Evolutionary conservation across 1,284 basidiomycete genomes (phyloP).

Genomic region (Pseudozyma thailandica): DNA sequence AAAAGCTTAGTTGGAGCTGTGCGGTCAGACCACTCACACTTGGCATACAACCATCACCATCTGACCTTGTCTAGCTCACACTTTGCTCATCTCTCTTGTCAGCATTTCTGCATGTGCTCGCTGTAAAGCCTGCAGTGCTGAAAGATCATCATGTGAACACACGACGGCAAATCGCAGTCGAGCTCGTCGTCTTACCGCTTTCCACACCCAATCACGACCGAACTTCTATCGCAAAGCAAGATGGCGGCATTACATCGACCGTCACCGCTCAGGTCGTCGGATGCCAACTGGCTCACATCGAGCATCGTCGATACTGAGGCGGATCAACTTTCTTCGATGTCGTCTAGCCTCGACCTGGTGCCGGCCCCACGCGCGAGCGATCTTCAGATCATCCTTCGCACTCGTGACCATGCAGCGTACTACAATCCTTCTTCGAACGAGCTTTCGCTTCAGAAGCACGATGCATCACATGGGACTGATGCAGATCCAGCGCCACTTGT

Average conservation of each 20-base stretch:
- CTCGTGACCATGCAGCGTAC: slow-evolving; percentile 52
- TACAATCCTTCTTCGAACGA: slow-evolving; percentile 49
- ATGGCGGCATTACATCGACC: slow-evolving; percentile 22
- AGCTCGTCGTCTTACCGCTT: no score
- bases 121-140: background rate
- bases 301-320: slow-evolving; percentile 10
- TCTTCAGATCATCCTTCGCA: slow-evolving; percentile 58
- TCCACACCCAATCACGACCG: no score
- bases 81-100: no score
- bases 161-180: slow-evolving; percentile 1
- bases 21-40: background rate
- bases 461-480: background rate
- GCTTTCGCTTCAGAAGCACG: slow-evolving; percentile 40
- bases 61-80: background rate
- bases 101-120: no score
- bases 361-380: slow-evolving; percentile 37
- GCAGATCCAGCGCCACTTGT: slow-evolving; percentile 18
- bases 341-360: slow-evolving; percentile 45
- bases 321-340: background rate
- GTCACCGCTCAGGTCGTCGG: slow-evolving; percentile 25
- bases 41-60: no score
- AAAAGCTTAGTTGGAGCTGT: no score
- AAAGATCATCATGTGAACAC: background rate
- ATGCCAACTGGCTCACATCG: slow-evolving; percentile 19
- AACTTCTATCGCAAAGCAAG: no score